These are phyloP conservation scores for Ceratobasidium sp. DNA, from an alignment of 1,284 basidiomycete genomes.

Conservation along the genomic window DNA sequence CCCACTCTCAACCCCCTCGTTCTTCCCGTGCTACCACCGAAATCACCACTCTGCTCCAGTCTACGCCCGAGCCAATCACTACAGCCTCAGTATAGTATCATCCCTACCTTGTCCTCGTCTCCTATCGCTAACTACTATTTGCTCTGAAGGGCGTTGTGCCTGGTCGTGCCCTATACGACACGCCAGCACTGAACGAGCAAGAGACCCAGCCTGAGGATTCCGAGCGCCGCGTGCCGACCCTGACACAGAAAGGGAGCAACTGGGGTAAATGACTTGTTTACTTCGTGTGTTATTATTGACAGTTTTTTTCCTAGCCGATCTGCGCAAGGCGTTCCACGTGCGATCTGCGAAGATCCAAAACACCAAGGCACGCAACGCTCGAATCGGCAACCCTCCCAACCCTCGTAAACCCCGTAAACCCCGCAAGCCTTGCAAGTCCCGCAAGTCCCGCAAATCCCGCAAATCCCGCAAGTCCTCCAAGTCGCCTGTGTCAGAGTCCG, in stretches of 20 bases:
- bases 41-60: neutral
- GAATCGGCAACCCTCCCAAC: too few relatives aligned
- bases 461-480: neutral
- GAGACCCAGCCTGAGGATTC: neutral
- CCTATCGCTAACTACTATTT: neutral
- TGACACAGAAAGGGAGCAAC: neutral
- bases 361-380: constrained; percentile 5
- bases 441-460: neutral
- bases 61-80: neutral
- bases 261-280: neutral
- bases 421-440: neutral
- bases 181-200: neutral
- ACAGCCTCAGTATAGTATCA: neutral
- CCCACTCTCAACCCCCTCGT: neutral
- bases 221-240: neutral
- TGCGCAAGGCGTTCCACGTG: neutral
- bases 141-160: too few relatives aligned
- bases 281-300: neutral
- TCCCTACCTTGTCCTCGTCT: neutral
- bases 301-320: neutral
- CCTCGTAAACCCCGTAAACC: neutral
- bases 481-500: neutral
- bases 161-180: constrained; percentile 2
- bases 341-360: neutral
- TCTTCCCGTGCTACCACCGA: neutral